These are phyloP conservation scores for Rhynchosporium graminicola DNA, from an alignment of 2,329 filamentous ascomycete genomes.

Conservation along the genomic window DNA sequence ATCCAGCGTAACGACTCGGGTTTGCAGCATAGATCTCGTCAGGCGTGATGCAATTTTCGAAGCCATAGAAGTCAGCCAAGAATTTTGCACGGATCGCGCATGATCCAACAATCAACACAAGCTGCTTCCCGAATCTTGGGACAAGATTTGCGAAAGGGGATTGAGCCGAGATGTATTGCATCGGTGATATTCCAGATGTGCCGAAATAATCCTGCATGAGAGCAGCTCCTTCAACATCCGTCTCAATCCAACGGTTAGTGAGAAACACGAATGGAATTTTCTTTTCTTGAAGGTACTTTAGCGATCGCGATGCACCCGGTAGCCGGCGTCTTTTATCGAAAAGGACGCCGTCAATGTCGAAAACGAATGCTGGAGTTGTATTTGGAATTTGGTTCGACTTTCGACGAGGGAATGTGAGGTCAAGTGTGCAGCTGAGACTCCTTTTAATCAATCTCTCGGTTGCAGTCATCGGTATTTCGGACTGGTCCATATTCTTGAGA, in stretches of 20 bases:
- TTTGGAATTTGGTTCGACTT: background rate
- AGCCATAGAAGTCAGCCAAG: background rate
- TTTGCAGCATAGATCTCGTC: background rate
- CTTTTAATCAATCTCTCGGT: background rate
- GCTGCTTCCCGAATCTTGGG: background rate
- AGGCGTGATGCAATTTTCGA: background rate
- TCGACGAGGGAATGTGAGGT: background rate
- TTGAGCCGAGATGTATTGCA: background rate
- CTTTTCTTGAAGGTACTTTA: background rate
- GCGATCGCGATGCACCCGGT: background rate
- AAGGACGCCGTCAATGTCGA: slow-evolving; percentile 1
- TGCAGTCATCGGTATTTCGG: background rate
- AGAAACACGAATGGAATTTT: background rate
- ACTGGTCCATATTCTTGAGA: background rate
- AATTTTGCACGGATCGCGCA: background rate
- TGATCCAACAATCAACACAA: background rate
- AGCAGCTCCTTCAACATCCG: background rate
- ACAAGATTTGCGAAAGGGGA: background rate
- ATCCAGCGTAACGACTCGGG: background rate
- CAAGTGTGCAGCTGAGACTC: background rate
- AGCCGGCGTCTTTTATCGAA: background rate
- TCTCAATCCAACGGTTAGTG: background rate
- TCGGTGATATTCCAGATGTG: background rate
- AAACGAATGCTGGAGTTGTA: background rate
- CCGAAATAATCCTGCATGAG: background rate